Evolutionary conservation across 2,329 filamentous ascomycete genomes (phyloP), one percentile per base, ranked within the genome.

Genomic region (Xylariomycetidae sp.): DNA sequence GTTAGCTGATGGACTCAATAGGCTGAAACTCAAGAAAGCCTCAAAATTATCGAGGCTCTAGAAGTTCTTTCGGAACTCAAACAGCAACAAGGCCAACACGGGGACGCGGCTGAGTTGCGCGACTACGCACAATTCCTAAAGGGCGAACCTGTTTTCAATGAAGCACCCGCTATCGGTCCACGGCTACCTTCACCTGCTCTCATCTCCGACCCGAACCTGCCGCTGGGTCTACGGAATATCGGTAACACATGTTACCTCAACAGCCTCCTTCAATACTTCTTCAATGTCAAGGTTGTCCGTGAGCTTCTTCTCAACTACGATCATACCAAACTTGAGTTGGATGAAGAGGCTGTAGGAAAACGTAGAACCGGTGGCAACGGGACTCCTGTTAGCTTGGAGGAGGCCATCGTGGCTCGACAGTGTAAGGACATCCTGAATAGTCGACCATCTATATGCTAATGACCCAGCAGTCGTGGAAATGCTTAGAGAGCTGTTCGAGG

Each of bases 231-330:
- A 5, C 76, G 81, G 43, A 98, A 97, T 49, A 94, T 97, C 37
- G 89, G 92, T 38, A 98, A 98, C 53, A 98, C 94, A 0, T 98
- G 92, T 58, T 98, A 98, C 52, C 72, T 98, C 34, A 98, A 98
- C 66, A 97, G 90, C 61, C 74, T 98, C 30, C 70, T 98, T 8
- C 92, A 98, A 51, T 97, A 94, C 55, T 84, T 96, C 46, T 96
- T 94, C 57, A 94, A 89, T 0, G 77, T 97, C 35, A 82, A 80
- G 41, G 80, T 86, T 3, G 70, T 97, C 18, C 78, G 90, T 31
- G 74, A 92, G 5, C 75, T 96, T 44, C 80, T 96, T 3, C 68
- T 94, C 37, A 70, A 87, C 31, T 87, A 86, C 45, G 79, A 90
- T 16, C 61, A 78, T 4, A 76, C 82, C 50, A 77, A 82, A 44